Evolutionary conservation across 805 yeast genomes (phyloP).

Genomic region (Lipomyces yamanashiensis): DNA sequence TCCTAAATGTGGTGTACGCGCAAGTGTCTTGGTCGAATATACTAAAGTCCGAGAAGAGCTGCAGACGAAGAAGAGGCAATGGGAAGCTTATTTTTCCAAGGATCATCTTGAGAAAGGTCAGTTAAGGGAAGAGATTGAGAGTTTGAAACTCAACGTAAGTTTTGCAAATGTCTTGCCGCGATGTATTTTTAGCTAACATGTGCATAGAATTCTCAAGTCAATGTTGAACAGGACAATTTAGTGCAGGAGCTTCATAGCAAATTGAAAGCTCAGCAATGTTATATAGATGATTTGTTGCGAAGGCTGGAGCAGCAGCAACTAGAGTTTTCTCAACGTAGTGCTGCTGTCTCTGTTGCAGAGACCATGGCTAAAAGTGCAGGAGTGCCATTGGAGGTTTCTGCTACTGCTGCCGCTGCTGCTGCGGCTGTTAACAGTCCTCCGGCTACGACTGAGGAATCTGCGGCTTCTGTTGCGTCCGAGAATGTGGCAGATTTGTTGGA

Average conservation of each 20-base stretch:
- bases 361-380: background rate
- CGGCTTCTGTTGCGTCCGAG: conserved; percentile 10
- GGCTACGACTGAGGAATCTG: conserved; percentile 17
- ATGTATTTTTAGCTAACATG: background rate
- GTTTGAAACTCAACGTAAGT: conserved; percentile 8
- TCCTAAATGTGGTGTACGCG: conserved; percentile 27
- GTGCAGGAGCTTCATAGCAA: conserved; percentile 5
- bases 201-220: conserved; percentile 3
- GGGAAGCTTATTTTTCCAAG: conserved; percentile 28
- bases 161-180: too few species aligned
- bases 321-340: background rate
- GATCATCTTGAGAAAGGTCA: conserved; percentile 19
- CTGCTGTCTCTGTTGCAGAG: background rate
- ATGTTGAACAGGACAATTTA: conserved; percentile 1
- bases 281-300: conserved; percentile 6
- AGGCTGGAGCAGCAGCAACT: conserved; percentile 8
- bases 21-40: conserved; percentile 22
- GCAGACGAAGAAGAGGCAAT: conserved; percentile 24
- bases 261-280: conserved; percentile 6
- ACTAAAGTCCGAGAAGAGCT: conserved; percentile 28
- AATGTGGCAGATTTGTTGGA: conserved; percentile 1
- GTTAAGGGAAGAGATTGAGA: conserved; percentile 9
- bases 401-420: conserved; percentile 6
- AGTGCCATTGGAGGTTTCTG: background rate
- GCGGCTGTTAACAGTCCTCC: conserved; percentile 24